These are phyloP conservation scores for Trichoderma afroharzianum DNA, from an alignment of 2,329 filamentous ascomycete species.

Conservation along the genomic window DNA sequence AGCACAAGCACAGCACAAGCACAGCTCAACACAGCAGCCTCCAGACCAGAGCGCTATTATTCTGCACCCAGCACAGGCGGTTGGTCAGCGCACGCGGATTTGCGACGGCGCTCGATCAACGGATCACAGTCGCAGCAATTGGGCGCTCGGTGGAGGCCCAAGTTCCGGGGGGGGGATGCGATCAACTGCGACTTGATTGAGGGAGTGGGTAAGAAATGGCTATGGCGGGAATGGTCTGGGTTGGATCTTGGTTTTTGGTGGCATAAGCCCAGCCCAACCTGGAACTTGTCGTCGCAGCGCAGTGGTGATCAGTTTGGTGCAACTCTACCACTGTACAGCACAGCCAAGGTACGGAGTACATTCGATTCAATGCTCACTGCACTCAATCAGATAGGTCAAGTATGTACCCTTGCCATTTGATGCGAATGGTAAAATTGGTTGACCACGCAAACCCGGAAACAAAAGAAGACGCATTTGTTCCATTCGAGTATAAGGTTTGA, in stretches of 20 bases:
- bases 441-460: background rate
- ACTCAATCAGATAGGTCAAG: background rate
- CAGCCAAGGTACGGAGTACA: no score
- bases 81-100: background rate
- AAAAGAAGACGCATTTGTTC: background rate
- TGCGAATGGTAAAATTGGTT: background rate
- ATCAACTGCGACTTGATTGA: background rate
- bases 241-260: background rate
- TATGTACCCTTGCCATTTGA: no score
- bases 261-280: background rate
- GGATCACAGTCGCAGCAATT: background rate
- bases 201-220: constrained; percentile 7
- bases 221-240: background rate
- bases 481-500: background rate
- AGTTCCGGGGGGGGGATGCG: constrained; percentile 9
- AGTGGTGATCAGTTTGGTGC: background rate
- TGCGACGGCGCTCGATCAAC: background rate
- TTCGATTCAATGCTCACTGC: no score
- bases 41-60: background rate
- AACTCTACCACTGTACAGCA: background rate
- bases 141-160: constrained; percentile 12
- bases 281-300: background rate
- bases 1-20: background rate
- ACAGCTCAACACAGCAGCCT: background rate
- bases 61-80: background rate